Base-by-base conservation (phyloP, 2,329 filamentous ascomycete genomes). In the Calcarisporium arbuscula region DNA sequence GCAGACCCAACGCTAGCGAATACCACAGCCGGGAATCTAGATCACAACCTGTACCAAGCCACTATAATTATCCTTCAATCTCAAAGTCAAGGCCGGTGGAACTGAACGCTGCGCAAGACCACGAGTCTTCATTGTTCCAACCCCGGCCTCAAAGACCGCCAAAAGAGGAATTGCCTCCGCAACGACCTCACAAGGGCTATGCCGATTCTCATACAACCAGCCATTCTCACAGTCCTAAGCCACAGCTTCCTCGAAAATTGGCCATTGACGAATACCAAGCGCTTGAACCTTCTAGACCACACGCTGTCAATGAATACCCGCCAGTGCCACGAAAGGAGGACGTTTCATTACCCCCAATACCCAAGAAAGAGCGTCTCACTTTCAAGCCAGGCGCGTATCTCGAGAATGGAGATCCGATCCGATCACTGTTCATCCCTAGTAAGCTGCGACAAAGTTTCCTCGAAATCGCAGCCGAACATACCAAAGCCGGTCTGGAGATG, bases 361-460 rank as follows among this genome's bases (percentile, higher is more conserved):
- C 60, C 4, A 65, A 71, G 43, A 70, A 77, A 58, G 59, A 80
- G 38, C 57, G 77, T 30, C 83, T 85, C 48, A 87, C 85, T 11
- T 63, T 63, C 19, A 62, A 61, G 78, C 85, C 90, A 2, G 82
- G 85, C 3, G 88, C 87, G 2, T 92, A 88, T 53, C 80, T 95
- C 12, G 92, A 98, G 57, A 89, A 87, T 47, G 92, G 90, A 14
- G 77, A 80, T 6, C 85, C 89, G 0, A 74, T 98, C 6, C 82
- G 92, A 21, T 86, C 89, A 0, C 70, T 98, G 21, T 95, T 96
- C 54, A 70, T 98, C 2, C 90, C 92, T 0, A 74, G 77, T 1
- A 72, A 75, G 10, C 72, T 98, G 2, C 85, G 88, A 19, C 61
- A 70, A 3, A 67, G 72, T 6, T 98, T 98, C 55, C 70, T 96